Conservation (phyloP, 768 basidiomycete genomes). For the Lentinula raphanica region DNA sequence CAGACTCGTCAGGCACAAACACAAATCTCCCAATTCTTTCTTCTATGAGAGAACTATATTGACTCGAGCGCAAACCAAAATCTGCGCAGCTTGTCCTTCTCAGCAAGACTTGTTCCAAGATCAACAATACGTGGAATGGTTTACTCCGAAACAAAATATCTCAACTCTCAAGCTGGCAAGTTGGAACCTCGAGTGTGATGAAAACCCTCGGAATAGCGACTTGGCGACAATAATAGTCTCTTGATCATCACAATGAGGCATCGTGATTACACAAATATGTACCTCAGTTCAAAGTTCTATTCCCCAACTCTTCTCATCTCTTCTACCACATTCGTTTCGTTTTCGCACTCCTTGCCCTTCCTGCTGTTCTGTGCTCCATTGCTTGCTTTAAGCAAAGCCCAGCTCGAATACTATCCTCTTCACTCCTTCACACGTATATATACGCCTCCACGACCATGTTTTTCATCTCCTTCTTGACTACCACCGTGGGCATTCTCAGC, state of each 20-base stretch:
- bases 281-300: background rate
- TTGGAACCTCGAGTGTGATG: too few species aligned
- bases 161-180: too few species aligned
- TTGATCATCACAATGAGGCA: background rate
- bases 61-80: too few species aligned
- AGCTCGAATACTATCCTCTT: slow-evolving; percentile 28
- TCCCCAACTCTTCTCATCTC: background rate
- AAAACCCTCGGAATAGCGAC: too few species aligned
- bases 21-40: too few species aligned
- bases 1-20: too few species aligned
- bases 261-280: background rate
- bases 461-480: slow-evolving; percentile 21
- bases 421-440: slow-evolving; percentile 17
- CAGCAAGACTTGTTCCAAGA: too few species aligned
- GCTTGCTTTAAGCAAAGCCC: slow-evolving; percentile 14
- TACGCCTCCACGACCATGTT: slow-evolving; percentile 20
- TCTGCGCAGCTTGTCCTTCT: too few species aligned
- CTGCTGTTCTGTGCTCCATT: background rate
- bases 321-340: background rate
- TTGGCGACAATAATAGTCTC: background rate
- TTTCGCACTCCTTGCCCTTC: background rate
- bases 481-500: slow-evolving; percentile 2
- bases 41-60: too few species aligned
- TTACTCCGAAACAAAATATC: too few species aligned
- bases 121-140: too few species aligned